Base-by-base conservation (phyloP, 2,329 filamentous ascomycete genomes). In the Podosphaera fusca region DNA sequence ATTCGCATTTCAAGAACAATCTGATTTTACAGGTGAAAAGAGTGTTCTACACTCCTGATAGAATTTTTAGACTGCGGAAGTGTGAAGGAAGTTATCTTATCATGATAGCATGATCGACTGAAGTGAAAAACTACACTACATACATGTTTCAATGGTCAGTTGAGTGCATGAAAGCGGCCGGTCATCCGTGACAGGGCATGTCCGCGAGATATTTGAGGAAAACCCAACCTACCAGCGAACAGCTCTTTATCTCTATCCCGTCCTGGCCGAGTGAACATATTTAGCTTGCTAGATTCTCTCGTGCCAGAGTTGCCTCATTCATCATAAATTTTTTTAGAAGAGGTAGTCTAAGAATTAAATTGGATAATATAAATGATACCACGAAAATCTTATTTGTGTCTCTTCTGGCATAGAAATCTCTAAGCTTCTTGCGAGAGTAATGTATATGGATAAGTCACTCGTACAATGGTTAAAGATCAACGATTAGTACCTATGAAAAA, bases 1-100 rank as follows among this genome's bases (percentile, higher is more conserved):
- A 34, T 64, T 64, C 51, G 61, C 65, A 6, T 66, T 63, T 57
- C 59, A 64, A 30, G 63, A 64, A 8, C 47, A 58, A 30, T 38
- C 34, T 29, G 55, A 56, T 8, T 45, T 8, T 40, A 58, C 57
- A 47, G 49, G 38, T 3, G 62, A 63, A 58, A 64, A 64, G 56
- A 56, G 57, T 34, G 9, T 63, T 21, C 29, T 63, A 33, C 61
- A 60, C 30, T 58, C 59, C 46, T 63, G 58, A 63, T 12, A 42
- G 3, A 14, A 6, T 42, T 42, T 12, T 7, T 12, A 42, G 10
- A 7, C 38, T 42, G n/a, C 5, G 38, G 10, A 42, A 12, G 10
- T 3, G 3, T 12, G 38, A 8, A 8, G 10, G 3, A 7, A 42
- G 38, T 42, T 8, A 21, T 21, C 21, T 21, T 21, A 21, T 21